A percentile compares a stretch with the other conserved stretches of the same genome.
These are phyloP conservation scores for Nitzschia putrida DNA, from an alignment of 108 stramenopile genomes.

Conservation along the genomic window DNA sequence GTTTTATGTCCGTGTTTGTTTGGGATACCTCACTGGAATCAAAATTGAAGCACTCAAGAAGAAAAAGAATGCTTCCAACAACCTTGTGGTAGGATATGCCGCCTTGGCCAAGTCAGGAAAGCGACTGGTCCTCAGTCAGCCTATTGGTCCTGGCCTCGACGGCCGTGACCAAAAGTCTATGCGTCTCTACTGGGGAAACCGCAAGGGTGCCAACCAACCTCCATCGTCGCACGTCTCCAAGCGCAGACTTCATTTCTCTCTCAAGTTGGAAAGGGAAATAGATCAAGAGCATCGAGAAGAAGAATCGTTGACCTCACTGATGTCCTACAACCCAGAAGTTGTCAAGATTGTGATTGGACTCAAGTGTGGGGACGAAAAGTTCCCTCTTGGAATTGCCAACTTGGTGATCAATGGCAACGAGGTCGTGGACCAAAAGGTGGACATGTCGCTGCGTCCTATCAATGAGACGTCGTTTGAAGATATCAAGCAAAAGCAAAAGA, in stretches of 20 bases:
- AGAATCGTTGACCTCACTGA: background rate
- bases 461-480: background rate
- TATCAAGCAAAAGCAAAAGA: slow-evolving; percentile 1
- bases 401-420: slow-evolving; percentile 33
- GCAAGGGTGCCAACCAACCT: background rate
- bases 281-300: slow-evolving; percentile 14
- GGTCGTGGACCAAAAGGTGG: slow-evolving; percentile 12
- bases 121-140: slow-evolving; percentile 32
- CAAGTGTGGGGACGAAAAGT: slow-evolving; percentile 36
- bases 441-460: slow-evolving; percentile 21
- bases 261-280: slow-evolving; percentile 24
- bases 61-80: slow-evolving; percentile 14
- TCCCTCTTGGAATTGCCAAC: slow-evolving; percentile 33
- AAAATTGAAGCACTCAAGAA: slow-evolving; percentile 12
- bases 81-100: slow-evolving; percentile 28
- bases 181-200: slow-evolving; percentile 27
- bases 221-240: slow-evolving; percentile 4
- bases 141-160: slow-evolving; percentile 12
- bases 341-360: slow-evolving; percentile 42
- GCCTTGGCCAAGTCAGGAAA: slow-evolving; percentile 27
- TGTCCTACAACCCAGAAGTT: slow-evolving; percentile 22
- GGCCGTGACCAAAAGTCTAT: slow-evolving; percentile 1
- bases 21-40: slow-evolving; percentile 32
- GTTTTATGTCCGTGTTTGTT: slow-evolving; percentile 36
- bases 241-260: slow-evolving; percentile 25